Base-by-base conservation (phyloP, 2,329 filamentous ascomycete species). In the Xylaria sp. region DNA sequence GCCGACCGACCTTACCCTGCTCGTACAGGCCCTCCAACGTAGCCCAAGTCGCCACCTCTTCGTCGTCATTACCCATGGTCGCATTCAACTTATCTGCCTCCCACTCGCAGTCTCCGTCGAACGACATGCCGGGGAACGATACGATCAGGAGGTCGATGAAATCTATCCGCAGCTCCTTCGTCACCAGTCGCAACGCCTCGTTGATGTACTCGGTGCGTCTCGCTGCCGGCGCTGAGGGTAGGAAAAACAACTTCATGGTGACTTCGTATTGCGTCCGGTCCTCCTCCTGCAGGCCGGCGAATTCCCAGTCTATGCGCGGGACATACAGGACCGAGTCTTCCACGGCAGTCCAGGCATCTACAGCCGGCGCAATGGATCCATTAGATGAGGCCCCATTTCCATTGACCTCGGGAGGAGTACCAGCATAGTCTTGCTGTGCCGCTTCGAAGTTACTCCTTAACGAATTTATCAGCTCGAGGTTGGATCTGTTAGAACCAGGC, bases 161-260 rank as follows among this genome's bases (percentile, higher is more conserved):
- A 7, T 83, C 74, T 6, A 92, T 85, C 56, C 87, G 83, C 59
- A 99, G 78, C 74, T 96, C 91, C 72, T 88, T 89, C 65, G 88
- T 80, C 8, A 97, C 92, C 8, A 96, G 76, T 55, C 85, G 79
- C 66, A 99, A 80, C 1, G 94, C 93, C 70, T 95, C 89, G 58
- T 82, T 76, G 7, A 90, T 89, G 71, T 96, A 88, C 57, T 80
- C 78, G 66, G 83, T 83, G 61, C 93, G 85, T 65, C 85, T 77
- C 16, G 81, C 80, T 1, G 84, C 76, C 8, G 87, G 80, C 56
- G 90, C 83, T 16, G 83, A 84, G 1, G 91, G 89, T 34, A 97
- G 82, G 75, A 94, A 95, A 79, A 99, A 99, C 19, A 99, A 77
- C 76, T 99, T 99, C 62, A 94, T 88, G 0, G 93, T 97, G 70